Conservation (phyloP, 805 yeast genomes). For the Starmerella sp. region DNA sequence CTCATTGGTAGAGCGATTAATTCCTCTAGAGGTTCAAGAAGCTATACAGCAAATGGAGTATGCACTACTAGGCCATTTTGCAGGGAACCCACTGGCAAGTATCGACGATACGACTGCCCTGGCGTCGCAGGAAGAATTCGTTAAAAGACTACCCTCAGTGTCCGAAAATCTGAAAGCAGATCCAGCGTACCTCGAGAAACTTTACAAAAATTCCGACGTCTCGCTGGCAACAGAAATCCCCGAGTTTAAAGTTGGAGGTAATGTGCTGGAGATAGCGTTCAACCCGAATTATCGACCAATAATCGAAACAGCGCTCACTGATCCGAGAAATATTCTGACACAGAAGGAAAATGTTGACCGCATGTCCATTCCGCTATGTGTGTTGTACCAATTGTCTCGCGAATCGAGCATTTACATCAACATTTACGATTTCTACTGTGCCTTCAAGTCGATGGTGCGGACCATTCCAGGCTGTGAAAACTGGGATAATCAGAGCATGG, state of each 20-base stretch:
- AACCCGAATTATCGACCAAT: constrained; percentile 37
- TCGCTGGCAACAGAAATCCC: constrained; percentile 30
- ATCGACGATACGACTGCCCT: constrained; percentile 11
- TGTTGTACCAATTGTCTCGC: constrained; percentile 56
- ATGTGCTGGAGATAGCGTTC: constrained; percentile 31
- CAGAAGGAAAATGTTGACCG: background rate
- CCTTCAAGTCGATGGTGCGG: constrained; percentile 37
- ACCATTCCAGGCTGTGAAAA: constrained; percentile 16
- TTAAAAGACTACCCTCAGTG: constrained; percentile 30
- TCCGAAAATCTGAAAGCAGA: constrained; percentile 5
- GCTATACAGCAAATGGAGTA: constrained; percentile 25
- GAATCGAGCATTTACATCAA: constrained; percentile 67
- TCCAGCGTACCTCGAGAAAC: background rate
- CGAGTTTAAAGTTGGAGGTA: constrained; percentile 32
- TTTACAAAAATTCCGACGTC: background rate
- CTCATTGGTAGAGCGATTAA: background rate
- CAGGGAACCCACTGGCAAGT: constrained; percentile 30
- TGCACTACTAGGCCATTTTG: constrained; percentile 29
- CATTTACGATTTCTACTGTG: constrained; percentile 52
- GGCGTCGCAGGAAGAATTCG: constrained; percentile 11
- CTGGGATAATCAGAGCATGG: constrained; percentile 55
- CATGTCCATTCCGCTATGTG: constrained; percentile 40
- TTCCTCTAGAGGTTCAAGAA: background rate
- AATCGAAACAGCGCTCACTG: constrained; percentile 34
- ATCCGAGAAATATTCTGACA: constrained; percentile 25